phyloP scores from a whole-genome alignment of 1,284 basidiomycete genomes.

The Mycena sp. region DNA sequence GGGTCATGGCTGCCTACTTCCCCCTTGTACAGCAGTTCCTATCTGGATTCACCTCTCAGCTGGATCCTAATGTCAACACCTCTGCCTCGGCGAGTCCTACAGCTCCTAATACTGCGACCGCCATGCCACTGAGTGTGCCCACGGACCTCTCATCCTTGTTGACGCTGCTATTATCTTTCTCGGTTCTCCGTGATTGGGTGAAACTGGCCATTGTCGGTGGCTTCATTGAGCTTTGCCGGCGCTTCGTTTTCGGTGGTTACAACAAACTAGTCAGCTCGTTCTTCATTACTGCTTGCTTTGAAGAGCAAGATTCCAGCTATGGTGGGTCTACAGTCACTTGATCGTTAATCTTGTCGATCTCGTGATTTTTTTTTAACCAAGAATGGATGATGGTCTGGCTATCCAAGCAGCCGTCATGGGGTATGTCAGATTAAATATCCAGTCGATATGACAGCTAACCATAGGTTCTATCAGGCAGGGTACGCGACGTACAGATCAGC shows the following conservation, averaged over 20 bases:
- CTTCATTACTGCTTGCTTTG: conserved; percentile 34
- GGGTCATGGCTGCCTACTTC: conserved; percentile 23
- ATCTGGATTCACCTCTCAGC: conserved; percentile 25
- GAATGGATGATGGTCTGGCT: conserved; percentile 35
- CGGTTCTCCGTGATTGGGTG: conserved; percentile 35
- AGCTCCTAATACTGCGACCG: neutral
- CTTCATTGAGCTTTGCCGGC: conserved; percentile 33
- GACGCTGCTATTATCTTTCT: conserved; percentile 21
- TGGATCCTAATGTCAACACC: conserved; percentile 23
- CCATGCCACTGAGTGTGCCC: conserved; percentile 3
- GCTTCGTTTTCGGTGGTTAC: conserved; percentile 27
- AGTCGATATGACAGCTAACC: conserved; percentile 1
- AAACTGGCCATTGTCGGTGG: conserved; percentile 36
- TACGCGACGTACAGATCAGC: conserved; percentile 52
- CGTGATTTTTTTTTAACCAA: conserved; percentile 2
- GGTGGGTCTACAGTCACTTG: conserved; percentile 21
- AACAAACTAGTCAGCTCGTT: conserved; percentile 27
- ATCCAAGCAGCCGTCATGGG: conserved; percentile 32
- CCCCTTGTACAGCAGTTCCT: conserved; percentile 36
- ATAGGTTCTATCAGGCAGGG: conserved; percentile 36
- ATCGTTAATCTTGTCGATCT: neutral
- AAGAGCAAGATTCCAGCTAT: conserved; percentile 35
- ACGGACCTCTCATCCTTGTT: conserved; percentile 18
- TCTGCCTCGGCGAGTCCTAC: conserved; percentile 16
- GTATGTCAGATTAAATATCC: conserved; percentile 14